A percentile compares a stretch with the other conserved stretches of the same genome.
Conservation (phyloP, 2,329 filamentous ascomycete genomes). For the Alternaria atra region DNA sequence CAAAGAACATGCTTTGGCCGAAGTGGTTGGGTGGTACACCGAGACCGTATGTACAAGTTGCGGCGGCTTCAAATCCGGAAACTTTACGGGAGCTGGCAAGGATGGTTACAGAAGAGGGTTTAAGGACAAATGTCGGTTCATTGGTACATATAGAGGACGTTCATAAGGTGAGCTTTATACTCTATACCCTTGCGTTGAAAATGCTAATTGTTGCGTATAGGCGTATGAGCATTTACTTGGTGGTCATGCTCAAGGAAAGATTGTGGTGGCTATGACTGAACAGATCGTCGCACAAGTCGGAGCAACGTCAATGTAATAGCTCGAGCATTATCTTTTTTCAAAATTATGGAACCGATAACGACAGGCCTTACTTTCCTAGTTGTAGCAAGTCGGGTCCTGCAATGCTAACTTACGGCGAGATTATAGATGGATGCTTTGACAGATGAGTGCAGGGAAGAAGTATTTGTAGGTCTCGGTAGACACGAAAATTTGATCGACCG, state of each 20-base stretch:
- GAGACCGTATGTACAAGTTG: constrained; percentile 23
- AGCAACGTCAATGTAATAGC: too few relatives aligned
- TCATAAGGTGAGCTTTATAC: constrained; percentile 13
- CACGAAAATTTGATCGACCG: too few relatives aligned
- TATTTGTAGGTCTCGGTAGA: too few relatives aligned
- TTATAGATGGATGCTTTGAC: too few relatives aligned
- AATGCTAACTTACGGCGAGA: too few relatives aligned
- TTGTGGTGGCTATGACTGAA: constrained; percentile 9
- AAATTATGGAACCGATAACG: too few relatives aligned
- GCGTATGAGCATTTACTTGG: constrained; percentile 11
- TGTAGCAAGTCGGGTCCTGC: too few relatives aligned
- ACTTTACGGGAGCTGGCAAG: constrained; percentile 15
- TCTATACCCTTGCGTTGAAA: neutral
- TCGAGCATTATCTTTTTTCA: too few relatives aligned
- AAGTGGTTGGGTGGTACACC: constrained; percentile 23
- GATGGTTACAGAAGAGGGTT: constrained; percentile 14
- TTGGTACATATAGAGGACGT: constrained; percentile 14
- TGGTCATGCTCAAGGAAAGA: constrained; percentile 17
- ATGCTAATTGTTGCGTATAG: constrained; percentile 5
- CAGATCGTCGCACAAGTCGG: too few relatives aligned
- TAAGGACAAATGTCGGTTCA: constrained; percentile 18
- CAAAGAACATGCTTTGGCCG: constrained; percentile 26
- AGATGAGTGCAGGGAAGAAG: too few relatives aligned
- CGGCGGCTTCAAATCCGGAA: constrained; percentile 14
- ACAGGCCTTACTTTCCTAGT: too few relatives aligned